phyloP scores from a whole-genome alignment of 345 rosid species.

The Eucalyptus victrix region DNA sequence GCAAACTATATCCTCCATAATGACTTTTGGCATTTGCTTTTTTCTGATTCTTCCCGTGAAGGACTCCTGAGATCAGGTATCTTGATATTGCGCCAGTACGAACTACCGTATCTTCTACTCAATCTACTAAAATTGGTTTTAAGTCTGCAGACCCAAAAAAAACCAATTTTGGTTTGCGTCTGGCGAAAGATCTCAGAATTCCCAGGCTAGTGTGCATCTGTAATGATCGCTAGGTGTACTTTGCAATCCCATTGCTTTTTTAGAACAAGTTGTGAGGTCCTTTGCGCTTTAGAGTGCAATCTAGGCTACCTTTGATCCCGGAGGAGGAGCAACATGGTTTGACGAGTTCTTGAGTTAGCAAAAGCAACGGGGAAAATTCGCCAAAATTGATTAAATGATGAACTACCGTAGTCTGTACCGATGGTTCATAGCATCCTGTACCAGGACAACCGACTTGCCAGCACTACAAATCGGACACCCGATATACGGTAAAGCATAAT shows the following conservation, averaged over 20 bases:
- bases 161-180: background rate
- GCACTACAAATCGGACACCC: background rate
- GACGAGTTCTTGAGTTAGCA: background rate
- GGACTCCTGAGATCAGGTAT: background rate
- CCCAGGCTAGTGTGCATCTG: background rate
- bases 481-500: background rate
- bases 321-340: background rate
- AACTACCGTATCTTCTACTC: background rate
- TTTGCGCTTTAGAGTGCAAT: background rate
- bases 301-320: background rate
- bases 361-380: background rate
- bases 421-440: background rate
- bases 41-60: background rate
- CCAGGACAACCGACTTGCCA: background rate
- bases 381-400: background rate
- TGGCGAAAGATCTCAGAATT: background rate
- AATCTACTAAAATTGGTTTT: background rate
- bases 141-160: background rate
- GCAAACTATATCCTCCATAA: background rate
- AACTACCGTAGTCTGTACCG: background rate
- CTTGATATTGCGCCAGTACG: background rate
- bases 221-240: background rate
- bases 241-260: background rate
- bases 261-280: background rate
- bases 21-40: background rate